Base-by-base conservation (phyloP, 2,329 filamentous ascomycete species). In the Fusarium multiceps region DNA sequence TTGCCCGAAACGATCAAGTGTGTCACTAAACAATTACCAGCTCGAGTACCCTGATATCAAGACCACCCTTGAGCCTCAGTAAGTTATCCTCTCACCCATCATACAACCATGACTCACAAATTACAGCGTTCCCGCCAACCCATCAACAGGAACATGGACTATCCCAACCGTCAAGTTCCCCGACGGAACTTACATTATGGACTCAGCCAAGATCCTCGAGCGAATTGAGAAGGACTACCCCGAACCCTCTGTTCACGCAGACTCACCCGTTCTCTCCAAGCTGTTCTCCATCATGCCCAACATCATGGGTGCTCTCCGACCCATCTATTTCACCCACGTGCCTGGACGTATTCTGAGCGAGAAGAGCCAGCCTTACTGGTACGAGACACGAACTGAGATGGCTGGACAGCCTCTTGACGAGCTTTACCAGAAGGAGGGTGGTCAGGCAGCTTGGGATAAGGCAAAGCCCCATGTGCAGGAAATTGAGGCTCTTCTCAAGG, bases 21-120 rank as follows among this genome's bases (percentile, higher is more conserved):
- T 11, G 6, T 12, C 59, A 3, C 47, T 73, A 9, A 66, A 14
- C 6, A 43, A 30, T 25, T 7, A 2, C 8, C 8, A 85, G 82
- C 55, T 89, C 18, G 89, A 92, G 74, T 92, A 91, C 69, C 90
- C 90, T 1, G 86, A 92, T 37, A 82, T 93, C 63, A 85, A 82
- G 59, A 78, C 86, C 3, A 85, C 78, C 4, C 80, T 92, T 51
- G 81, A 87, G 71, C 80, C 83, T 28, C 82, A 88, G 87, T 89
- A 72, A 72, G 83, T 65, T 0, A 2, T 10, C 13, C 10, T n/a
- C n/a, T 11, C 28, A 20, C 9, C 46, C 20, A 40, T 6, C 21
- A 20, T 18, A n/a, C 14, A 27, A 34, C 21, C 25, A 12, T 28
- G 49, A 64, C 50, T 59, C 12, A 71, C 47, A 30, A 40, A 16